Evolutionary conservation across 768 basidiomycete species (phyloP).

Genomic region (Mycena alexandri): DNA sequence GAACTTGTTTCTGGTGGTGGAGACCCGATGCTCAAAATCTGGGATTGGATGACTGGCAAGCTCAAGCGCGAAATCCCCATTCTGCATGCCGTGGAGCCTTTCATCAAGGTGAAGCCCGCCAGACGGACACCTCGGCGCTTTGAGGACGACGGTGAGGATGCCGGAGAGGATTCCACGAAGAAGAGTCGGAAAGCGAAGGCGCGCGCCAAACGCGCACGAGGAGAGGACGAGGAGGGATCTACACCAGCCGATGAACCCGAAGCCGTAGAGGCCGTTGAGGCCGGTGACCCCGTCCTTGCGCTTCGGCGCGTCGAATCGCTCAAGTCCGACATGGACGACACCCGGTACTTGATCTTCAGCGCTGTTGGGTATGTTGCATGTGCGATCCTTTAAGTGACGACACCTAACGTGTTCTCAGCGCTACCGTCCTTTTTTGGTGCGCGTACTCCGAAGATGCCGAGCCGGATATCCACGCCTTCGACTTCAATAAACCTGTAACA

Average conservation of each 20-base stretch:
- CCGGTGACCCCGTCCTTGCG: slow-evolving; percentile 61
- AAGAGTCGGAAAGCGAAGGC: slow-evolving; percentile 35
- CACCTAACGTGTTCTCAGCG: slow-evolving; percentile 53
- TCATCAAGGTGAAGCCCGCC: slow-evolving; percentile 55
- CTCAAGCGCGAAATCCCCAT: slow-evolving; percentile 67
- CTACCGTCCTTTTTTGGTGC: slow-evolving; percentile 74
- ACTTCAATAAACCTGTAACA: slow-evolving; percentile 71
- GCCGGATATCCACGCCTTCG: slow-evolving; percentile 52
- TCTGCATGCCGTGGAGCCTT: slow-evolving; percentile 60
- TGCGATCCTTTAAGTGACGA: background rate
- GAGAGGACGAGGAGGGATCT: slow-evolving; percentile 41
- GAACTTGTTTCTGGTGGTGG: slow-evolving; percentile 90
- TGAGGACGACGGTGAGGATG: slow-evolving; percentile 50
- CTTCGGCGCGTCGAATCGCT: slow-evolving; percentile 68
- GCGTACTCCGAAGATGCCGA: slow-evolving; percentile 44
- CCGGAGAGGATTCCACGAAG: slow-evolving; percentile 41
- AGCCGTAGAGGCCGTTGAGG: slow-evolving; percentile 20
- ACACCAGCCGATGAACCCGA: slow-evolving; percentile 14
- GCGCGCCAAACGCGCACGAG: slow-evolving; percentile 34
- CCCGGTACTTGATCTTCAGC: slow-evolving; percentile 69
- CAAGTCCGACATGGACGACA: slow-evolving; percentile 44
- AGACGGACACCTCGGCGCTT: slow-evolving; percentile 46
- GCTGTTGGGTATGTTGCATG: slow-evolving; percentile 73
- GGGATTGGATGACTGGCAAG: slow-evolving; percentile 82
- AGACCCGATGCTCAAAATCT: slow-evolving; percentile 79